A percentile compares a stretch with the other conserved stretches of the same genome.
Conservation (phyloP, 2,329 filamentous ascomycete genomes). For the Neofusicoccum cordaticola region DNA sequence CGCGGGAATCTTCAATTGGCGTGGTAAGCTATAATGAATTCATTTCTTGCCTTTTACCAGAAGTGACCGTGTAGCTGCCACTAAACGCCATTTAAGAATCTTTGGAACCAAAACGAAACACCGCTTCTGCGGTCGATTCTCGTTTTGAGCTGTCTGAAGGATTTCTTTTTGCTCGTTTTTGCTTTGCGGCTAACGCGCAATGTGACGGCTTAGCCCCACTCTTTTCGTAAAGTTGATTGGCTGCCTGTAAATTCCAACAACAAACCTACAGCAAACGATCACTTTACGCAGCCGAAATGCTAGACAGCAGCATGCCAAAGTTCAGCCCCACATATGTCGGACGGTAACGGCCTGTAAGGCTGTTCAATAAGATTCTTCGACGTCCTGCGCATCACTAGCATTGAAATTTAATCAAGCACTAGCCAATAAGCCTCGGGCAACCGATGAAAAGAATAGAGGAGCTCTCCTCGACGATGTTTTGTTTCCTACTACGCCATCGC, state of each 20-base stretch:
- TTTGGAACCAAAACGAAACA: conserved; percentile 46
- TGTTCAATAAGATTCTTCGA: no score
- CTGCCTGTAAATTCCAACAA: no score
- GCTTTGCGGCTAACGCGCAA: neutral
- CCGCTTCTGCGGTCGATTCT: conserved; percentile 13
- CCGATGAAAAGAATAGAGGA: neutral
- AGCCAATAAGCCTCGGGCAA: no score
- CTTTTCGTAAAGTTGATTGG: neutral
- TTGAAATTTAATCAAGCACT: no score
- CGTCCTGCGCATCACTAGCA: no score
- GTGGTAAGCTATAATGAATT: conserved; percentile 48
- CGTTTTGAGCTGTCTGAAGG: neutral
- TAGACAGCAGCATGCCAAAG: no score
- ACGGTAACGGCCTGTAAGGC: no score
- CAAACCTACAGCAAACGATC: no score
- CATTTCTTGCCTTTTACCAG: conserved; percentile 80
- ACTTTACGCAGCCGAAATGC: no score
- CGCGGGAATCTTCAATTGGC: neutral
- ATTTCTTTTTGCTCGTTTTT: neutral
- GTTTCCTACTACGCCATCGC: conserved; percentile 10
- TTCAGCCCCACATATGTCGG: no score
- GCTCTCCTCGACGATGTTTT: neutral
- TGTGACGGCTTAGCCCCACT: no score
- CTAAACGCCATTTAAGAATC: conserved; percentile 58
- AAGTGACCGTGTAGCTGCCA: conserved; percentile 69